Percentiles rank a stretch among this genome's conserved stretches.
These are phyloP conservation scores for Apiospora aurea DNA, from an alignment of 2,329 filamentous ascomycete species.

Conservation along the genomic window DNA sequence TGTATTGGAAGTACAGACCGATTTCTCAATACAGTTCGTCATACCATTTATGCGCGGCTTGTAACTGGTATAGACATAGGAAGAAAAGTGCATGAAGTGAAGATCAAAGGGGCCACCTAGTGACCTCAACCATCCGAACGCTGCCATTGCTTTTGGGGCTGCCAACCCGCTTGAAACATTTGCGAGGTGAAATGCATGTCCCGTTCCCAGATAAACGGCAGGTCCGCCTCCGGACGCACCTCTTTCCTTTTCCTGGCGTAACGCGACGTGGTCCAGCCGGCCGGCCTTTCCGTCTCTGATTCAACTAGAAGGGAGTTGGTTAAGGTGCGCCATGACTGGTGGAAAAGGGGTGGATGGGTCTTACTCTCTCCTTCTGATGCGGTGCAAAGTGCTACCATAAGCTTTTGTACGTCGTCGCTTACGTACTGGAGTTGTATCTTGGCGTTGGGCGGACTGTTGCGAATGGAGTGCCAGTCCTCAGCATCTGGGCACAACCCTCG, in stretches of 20 bases:
- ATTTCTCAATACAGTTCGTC: background rate
- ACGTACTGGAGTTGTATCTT: background rate
- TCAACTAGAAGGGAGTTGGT: background rate
- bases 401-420: background rate
- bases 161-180: constrained; percentile 53
- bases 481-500: constrained; percentile 42
- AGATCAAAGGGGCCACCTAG: too few relatives aligned
- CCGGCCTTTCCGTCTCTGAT: background rate
- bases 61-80: background rate
- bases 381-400: background rate
- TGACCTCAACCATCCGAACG: background rate
- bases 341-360: background rate
- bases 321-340: background rate
- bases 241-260: background rate
- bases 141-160: constrained; percentile 34
- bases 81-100: background rate
- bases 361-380: background rate
- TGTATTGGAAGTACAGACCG: too few relatives aligned
- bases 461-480: constrained; percentile 38
- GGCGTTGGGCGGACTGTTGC: constrained; percentile 32
- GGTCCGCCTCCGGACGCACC: background rate
- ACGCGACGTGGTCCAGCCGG: background rate
- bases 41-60: background rate
- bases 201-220: constrained; percentile 45
- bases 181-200: constrained; percentile 54